These are phyloP conservation scores for Exsudoporus floridanus DNA, from an alignment of 1,284 basidiomycete genomes.

Conservation along the genomic window DNA sequence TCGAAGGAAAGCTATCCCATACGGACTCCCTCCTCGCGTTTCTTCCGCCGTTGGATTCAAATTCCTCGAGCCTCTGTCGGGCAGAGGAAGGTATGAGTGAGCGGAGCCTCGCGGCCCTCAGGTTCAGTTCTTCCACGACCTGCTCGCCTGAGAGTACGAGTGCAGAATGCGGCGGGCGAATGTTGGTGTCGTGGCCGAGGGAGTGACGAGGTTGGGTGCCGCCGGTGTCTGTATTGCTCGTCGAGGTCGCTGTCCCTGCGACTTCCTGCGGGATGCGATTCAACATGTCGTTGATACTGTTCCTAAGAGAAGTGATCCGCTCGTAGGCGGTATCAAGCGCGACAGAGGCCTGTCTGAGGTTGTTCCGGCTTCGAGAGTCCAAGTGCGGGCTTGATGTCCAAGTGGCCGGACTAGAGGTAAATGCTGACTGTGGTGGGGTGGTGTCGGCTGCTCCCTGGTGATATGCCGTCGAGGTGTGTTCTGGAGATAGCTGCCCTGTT, in stretches of 20 bases:
- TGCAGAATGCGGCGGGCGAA: conserved; percentile 37
- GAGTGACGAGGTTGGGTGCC: conserved; percentile 13
- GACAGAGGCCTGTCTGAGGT: conserved; percentile 46
- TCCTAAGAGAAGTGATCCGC: conserved; percentile 51
- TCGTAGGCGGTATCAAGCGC: conserved; percentile 51
- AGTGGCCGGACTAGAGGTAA: conserved; percentile 7
- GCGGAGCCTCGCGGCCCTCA: conserved; percentile 28
- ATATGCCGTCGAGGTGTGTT: conserved; percentile 14
- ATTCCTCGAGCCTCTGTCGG: conserved; percentile 36
- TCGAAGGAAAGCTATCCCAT: conserved; percentile 25
- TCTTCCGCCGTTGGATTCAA: conserved; percentile 22
- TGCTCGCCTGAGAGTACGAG: conserved; percentile 34
- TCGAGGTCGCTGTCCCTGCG: conserved; percentile 4
- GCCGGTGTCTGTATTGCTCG: conserved; percentile 5
- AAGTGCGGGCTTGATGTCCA: conserved; percentile 16
- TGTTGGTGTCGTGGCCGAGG: conserved; percentile 19
- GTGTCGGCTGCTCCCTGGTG: conserved; percentile 9
- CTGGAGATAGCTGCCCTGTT: conserved; percentile 13
- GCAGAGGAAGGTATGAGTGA: conserved; percentile 30
- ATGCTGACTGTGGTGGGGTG: conserved; percentile 8
- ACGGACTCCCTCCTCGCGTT: conserved; percentile 19
- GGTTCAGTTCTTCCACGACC: conserved; percentile 29
- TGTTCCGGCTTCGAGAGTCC: conserved; percentile 33
- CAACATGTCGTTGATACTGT: conserved; percentile 41
- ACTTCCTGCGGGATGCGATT: conserved; percentile 33